A percentile compares a stretch with the other conserved stretches of the same genome.
Evolutionary conservation across 495 filamentous ascomycete species (phyloP).

Genomic region (Cladorrhinum samala): DNA sequence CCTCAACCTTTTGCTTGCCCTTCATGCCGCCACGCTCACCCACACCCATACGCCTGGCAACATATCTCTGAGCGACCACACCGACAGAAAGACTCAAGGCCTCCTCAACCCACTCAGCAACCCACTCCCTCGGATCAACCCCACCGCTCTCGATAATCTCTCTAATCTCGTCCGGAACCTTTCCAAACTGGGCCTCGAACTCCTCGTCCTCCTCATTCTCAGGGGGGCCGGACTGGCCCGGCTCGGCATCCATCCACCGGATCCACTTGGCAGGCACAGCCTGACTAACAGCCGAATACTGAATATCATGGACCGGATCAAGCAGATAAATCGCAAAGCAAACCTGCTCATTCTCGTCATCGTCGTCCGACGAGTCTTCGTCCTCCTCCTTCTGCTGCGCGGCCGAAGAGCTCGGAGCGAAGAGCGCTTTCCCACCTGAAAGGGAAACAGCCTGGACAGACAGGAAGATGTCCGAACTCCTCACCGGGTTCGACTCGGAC

Average conservation of each 20-base stretch:
- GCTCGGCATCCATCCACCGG: slow-evolving; percentile 75
- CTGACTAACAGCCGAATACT: slow-evolving; percentile 79
- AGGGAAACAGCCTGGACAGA: slow-evolving; percentile 75
- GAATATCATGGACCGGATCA: slow-evolving; percentile 87
- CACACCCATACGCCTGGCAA: slow-evolving; percentile 91
- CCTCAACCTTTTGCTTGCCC: slow-evolving; percentile 71
- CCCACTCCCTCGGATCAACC: slow-evolving; percentile 93
- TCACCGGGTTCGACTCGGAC: slow-evolving; percentile 78
- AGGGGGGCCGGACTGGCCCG: slow-evolving; percentile 45
- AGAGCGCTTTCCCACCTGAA: slow-evolving; percentile 60
- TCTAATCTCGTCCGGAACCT: slow-evolving; percentile 73
- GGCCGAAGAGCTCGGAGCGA: slow-evolving; percentile 44
- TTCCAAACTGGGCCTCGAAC: slow-evolving; percentile 19
- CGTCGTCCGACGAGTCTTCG: slow-evolving; percentile 28
- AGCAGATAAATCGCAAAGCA: slow-evolving; percentile 87
- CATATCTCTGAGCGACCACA: slow-evolving; percentile 90
- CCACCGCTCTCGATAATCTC: slow-evolving; percentile 85
- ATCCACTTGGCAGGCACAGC: slow-evolving; percentile 80
- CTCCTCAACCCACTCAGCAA: slow-evolving; percentile 95
- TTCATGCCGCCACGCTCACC: slow-evolving; percentile 77
- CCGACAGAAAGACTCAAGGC: slow-evolving; percentile 72
- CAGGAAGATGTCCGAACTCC: slow-evolving; percentile 91
- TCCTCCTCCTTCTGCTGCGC: slow-evolving; percentile 50
- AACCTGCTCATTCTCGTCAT: slow-evolving; percentile 50
- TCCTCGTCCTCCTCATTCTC: slow-evolving; percentile 35